A percentile compares a stretch with the other conserved stretches of the same genome.
These are phyloP conservation scores for Tephrocybe sp. DNA, from an alignment of 768 basidiomycete species.

Conservation along the genomic window DNA sequence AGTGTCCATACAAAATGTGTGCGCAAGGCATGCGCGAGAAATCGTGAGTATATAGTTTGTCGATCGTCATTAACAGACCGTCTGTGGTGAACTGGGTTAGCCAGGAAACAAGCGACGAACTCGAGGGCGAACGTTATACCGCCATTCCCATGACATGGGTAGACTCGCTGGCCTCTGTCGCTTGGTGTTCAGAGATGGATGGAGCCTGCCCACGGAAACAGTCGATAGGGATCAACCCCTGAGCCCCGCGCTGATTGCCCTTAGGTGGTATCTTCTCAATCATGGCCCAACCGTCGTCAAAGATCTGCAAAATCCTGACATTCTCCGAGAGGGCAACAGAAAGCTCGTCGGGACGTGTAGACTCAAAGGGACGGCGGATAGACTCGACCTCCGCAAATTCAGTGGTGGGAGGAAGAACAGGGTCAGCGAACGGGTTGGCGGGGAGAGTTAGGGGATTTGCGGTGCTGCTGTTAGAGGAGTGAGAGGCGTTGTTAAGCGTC, in stretches of 20 bases:
- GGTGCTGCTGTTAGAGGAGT: constrained; percentile 9
- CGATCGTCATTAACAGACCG: too few species aligned
- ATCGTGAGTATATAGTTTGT: too few species aligned
- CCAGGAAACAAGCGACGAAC: too few species aligned
- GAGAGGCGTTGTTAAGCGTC: constrained; percentile 4
- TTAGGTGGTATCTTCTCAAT: constrained; percentile 44
- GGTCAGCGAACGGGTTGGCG: constrained; percentile 35
- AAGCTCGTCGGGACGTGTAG: constrained; percentile 61
- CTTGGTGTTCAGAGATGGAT: constrained; percentile 50
- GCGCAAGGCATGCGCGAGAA: too few species aligned
- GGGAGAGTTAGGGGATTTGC: constrained; percentile 15
- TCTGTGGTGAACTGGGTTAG: too few species aligned
- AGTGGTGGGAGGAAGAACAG: constrained; percentile 16
- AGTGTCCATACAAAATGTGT: too few species aligned
- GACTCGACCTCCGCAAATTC: constrained; percentile 44
- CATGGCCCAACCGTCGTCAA: constrained; percentile 73
- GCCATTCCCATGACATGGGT: too few species aligned
- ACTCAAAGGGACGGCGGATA: constrained; percentile 55
- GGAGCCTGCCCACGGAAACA: constrained; percentile 56
- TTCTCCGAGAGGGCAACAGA: constrained; percentile 47
- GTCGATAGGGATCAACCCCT: constrained; percentile 69
- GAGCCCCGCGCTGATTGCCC: too few species aligned
- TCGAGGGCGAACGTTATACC: too few species aligned
- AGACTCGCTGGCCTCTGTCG: constrained; percentile 27
- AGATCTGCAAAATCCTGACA: constrained; percentile 53